Percentiles rank a stretch among this genome's conserved stretches.
These are phyloP conservation scores for Fistulinella staudtii DNA, from an alignment of 1,284 basidiomycete genomes.

Conservation along the genomic window DNA sequence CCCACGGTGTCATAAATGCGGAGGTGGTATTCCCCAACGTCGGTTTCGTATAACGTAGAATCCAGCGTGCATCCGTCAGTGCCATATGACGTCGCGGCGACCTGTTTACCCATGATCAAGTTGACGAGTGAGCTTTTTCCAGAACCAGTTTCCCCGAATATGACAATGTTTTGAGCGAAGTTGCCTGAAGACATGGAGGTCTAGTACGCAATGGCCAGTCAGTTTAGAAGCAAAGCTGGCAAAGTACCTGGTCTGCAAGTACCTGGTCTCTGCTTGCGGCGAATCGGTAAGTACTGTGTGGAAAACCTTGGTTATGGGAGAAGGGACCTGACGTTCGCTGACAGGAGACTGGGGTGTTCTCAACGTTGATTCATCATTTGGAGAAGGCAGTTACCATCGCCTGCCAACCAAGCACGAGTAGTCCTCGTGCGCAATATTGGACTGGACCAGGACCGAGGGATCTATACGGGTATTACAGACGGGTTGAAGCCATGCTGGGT, in stretches of 20 bases:
- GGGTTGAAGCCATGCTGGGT: neutral
- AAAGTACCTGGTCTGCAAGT: slow-evolving; percentile 6
- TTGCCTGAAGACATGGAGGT: slow-evolving; percentile 14
- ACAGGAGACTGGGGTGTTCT: too few relatives aligned
- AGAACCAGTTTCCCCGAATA: slow-evolving; percentile 32
- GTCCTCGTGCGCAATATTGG: slow-evolving; percentile 16
- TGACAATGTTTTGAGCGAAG: slow-evolving; percentile 22
- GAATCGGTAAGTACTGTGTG: slow-evolving; percentile 1
- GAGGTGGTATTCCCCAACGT: slow-evolving; percentile 12
- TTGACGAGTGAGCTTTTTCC: slow-evolving; percentile 34
- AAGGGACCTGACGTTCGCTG: too few relatives aligned
- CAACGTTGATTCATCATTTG: neutral
- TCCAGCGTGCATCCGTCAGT: slow-evolving; percentile 29
- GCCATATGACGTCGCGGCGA: slow-evolving; percentile 27
- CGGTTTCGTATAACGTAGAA: slow-evolving; percentile 24
- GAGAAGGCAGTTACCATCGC: neutral
- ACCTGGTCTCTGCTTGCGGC: slow-evolving; percentile 10
- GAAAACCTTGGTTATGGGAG: neutral
- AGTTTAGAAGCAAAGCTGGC: too few relatives aligned
- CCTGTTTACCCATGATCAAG: slow-evolving; percentile 24
- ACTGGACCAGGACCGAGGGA: slow-evolving; percentile 3
- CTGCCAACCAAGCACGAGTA: slow-evolving; percentile 17
- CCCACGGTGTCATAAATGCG: slow-evolving; percentile 30
- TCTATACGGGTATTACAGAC: neutral
- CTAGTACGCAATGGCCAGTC: slow-evolving; percentile 10